Evolutionary conservation across 1,284 basidiomycete species (phyloP).

Genomic region (Ceratobasidium theobromae): DNA sequence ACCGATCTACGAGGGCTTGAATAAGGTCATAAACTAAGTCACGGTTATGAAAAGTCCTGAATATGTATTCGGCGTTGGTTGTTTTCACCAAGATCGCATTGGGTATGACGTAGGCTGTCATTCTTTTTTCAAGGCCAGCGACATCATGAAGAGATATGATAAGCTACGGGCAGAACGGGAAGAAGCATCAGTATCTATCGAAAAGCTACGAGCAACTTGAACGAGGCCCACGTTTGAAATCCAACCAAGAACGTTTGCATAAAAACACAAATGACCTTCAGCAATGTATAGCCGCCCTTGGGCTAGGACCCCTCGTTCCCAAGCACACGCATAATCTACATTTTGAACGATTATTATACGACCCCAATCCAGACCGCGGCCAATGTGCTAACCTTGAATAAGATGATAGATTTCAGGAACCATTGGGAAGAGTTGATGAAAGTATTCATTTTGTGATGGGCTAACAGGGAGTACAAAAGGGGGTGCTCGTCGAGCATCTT

Average conservation of each 20-base stretch:
- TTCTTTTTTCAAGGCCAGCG: constrained; percentile 88
- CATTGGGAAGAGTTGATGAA: constrained; percentile 86
- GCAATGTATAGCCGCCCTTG: constrained; percentile 96
- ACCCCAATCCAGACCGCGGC: background rate
- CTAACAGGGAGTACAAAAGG: no score
- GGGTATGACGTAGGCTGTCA: constrained; percentile 98
- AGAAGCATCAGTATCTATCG: no score
- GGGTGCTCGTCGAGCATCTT: no score
- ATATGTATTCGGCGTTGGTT: constrained; percentile 82
- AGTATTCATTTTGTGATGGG: constrained; percentile 90
- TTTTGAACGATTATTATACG: background rate
- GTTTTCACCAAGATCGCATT: constrained; percentile 94
- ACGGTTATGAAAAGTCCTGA: constrained; percentile 92
- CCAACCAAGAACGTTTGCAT: constrained; percentile 99
- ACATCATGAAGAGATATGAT: constrained; percentile 92
- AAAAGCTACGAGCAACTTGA: constrained; percentile 11
- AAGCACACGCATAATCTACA: constrained; percentile 92
- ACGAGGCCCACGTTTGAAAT: constrained; percentile 78
- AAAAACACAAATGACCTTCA: constrained; percentile 97
- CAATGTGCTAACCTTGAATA: constrained; percentile 77
- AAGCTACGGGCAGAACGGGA: constrained; percentile 64
- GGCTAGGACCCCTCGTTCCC: constrained; percentile 93
- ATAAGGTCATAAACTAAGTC: constrained; percentile 97
- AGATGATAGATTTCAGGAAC: constrained; percentile 98
- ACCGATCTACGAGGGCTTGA: no score